Conservation (phyloP, 805 yeast species). For the Wickerhamiella cacticola region DNA sequence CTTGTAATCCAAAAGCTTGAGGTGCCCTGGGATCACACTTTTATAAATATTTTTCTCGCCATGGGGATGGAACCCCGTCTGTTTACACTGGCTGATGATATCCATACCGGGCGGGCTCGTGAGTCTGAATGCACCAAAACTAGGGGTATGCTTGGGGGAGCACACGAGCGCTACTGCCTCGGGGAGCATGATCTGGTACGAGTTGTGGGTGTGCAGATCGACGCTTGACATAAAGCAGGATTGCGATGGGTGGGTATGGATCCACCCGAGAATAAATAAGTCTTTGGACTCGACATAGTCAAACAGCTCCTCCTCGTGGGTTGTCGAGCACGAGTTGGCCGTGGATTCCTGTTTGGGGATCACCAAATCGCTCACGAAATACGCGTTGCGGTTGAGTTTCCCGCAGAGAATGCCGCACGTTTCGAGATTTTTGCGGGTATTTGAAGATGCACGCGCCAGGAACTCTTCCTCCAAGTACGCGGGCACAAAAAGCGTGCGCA, state of each 20-base stretch:
- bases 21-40: slow-evolving; percentile 20
- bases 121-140: slow-evolving; percentile 46
- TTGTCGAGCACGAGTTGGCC: slow-evolving; percentile 48
- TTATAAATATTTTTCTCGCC: slow-evolving; percentile 39
- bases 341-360: slow-evolving; percentile 56
- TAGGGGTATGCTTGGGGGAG: slow-evolving; percentile 40
- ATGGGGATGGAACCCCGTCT: slow-evolving; percentile 52
- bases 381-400: slow-evolving; percentile 46
- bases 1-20: slow-evolving; percentile 14
- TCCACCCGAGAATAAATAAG: slow-evolving; percentile 59
- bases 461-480: slow-evolving; percentile 34
- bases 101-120: slow-evolving; percentile 57
- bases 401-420: slow-evolving; percentile 62
- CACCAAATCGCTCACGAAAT: slow-evolving; percentile 48
- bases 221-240: slow-evolving; percentile 56
- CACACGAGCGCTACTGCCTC: slow-evolving; percentile 60
- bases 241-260: slow-evolving; percentile 64
- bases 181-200: slow-evolving; percentile 57
- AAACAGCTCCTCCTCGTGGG: slow-evolving; percentile 47
- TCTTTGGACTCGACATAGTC: slow-evolving; percentile 44
- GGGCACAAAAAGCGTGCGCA: slow-evolving; percentile 44
- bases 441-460: slow-evolving; percentile 36
- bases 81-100: slow-evolving; percentile 39
- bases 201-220: slow-evolving; percentile 55
- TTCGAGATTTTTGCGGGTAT: slow-evolving; percentile 42